Base-by-base conservation (phyloP, 1,284 basidiomycete species). In the Clitocybe nebularis region DNA sequence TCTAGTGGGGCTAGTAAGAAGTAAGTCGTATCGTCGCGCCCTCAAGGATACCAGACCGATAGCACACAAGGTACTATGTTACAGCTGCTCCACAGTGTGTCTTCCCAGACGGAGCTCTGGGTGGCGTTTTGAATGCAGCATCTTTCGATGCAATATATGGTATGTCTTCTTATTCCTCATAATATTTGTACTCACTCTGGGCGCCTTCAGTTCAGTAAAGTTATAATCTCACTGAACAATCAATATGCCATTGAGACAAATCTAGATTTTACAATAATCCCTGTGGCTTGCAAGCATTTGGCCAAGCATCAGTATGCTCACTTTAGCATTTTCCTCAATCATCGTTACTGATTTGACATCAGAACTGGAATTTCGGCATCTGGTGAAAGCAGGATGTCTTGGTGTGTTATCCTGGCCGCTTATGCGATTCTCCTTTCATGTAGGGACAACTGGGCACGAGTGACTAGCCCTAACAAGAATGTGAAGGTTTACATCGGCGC, bases 401-500 rank as follows among this genome's bases (percentile, higher is more conserved):
- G 14, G 17, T n/a, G 19, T 20, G 11, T 23, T 24, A 32, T 8
- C 13, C 6, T 32, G 29, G 26, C 11, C 22, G 22, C 19, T 43
- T 48, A 6, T 13, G 26, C 30, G 39, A 53, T 33, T 30, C 20
- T n/a, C 22, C 38, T 35, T 22, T 30, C 19, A 14, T 29, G 29
- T 14, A 78, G 79, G 79, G 78, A 82, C 48, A 64, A 74, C 50
- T 82, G 79, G 79, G 77, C 79, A 24, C 69, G 71, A 21, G 68
- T 61, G 1, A 64, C 68, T 9, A 78, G 74, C 50, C 73, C 72
- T 1, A 81, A 82, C 59, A 67, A 66, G 35, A 71, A 79, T 47
- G 77, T 79, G 23, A 79, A 79, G 58, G 63, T 84, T 14, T 83
- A 75, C 61, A 66, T 83, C 34, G 80, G 78, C 29, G 76, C 77